Evolutionary conservation across 768 basidiomycete genomes (phyloP), one percentile per base, ranked within the genome.

Genomic region (Suillus clintonianus): DNA sequence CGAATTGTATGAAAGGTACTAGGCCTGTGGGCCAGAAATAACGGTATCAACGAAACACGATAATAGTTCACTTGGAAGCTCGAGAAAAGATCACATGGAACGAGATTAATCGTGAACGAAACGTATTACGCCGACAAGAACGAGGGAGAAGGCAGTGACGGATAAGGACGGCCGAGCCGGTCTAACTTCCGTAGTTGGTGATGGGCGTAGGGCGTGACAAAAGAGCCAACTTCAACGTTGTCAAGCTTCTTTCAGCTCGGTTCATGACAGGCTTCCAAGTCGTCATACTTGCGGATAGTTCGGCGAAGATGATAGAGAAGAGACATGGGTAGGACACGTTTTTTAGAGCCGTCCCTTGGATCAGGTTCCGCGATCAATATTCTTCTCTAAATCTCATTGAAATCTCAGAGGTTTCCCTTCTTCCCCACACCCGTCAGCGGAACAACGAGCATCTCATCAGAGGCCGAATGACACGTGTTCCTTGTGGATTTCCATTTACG

Each of bases 341-440:
- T 60, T 60, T 56, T 53, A 36, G 58, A 50, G 36, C 32, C 51
- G 64, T 19, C 63, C 57, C 47, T 65, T 68, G 32, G 69, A 66
- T 54, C 5, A 62, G 62, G 64, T 48, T 63, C 63, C 63, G 65
- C 55, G 67, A 72, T 72, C 71, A 67, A 17, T 5, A 19, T 45
- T 30, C 24, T 60, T 55, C 51, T 59, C 32, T 34, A 32, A 47
- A 32, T 45, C 34, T 47, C 32, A n/a, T 3, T 30, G 50, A 39
- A 57, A 32, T 37, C 34, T 67, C 58, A 24, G 22, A 27, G 13
- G 50, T 60, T 34, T 62, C 63, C 42, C 60, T 60, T 19, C 30
- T 70, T 71, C 68, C 64, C 70, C 68, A 71, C 67, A 68, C 50
- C 39, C 62, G 64, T 65, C 62, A 65, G 56, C 64, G 55, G 66